Conservation (phyloP, 2,329 filamentous ascomycete species). For the Myriosclerotinia curreyana region DNA sequence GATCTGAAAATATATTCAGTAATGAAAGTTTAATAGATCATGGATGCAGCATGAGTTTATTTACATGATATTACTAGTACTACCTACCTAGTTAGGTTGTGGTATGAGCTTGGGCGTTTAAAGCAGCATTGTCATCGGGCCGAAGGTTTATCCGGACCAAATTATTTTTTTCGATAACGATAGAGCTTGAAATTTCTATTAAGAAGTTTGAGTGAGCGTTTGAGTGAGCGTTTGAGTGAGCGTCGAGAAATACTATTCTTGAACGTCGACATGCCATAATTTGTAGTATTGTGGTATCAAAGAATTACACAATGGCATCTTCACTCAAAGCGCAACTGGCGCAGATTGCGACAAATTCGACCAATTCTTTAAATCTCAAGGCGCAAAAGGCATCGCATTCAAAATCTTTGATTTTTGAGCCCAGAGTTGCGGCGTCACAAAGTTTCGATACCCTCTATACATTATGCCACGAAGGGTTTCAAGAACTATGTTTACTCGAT, state of each 20-base stretch:
- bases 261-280: slow-evolving; percentile 24
- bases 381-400: slow-evolving; percentile 89
- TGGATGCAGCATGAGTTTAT: neutral
- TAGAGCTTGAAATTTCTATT: slow-evolving; percentile 22
- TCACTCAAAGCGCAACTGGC: slow-evolving; percentile 91
- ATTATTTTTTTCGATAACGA: slow-evolving; percentile 23
- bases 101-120: neutral
- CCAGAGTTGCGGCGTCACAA: slow-evolving; percentile 78
- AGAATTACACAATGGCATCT: slow-evolving; percentile 62
- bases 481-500: slow-evolving; percentile 87
- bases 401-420: slow-evolving; percentile 92
- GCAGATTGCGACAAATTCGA: slow-evolving; percentile 85
- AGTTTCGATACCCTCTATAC: slow-evolving; percentile 86
- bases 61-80: neutral
- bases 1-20: neutral
- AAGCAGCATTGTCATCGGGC: slow-evolving; percentile 11
- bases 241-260: slow-evolving; percentile 17
- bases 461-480: slow-evolving; percentile 83
- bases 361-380: slow-evolving; percentile 86
- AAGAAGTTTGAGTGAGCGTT: slow-evolving; percentile 19
- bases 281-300: slow-evolving; percentile 15
- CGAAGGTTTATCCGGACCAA: slow-evolving; percentile 17
- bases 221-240: slow-evolving; percentile 19
- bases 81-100: no score
- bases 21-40: neutral